Base-by-base conservation (phyloP, 2,329 filamentous ascomycete species). In the Aspergillus thermomutatus region DNA sequence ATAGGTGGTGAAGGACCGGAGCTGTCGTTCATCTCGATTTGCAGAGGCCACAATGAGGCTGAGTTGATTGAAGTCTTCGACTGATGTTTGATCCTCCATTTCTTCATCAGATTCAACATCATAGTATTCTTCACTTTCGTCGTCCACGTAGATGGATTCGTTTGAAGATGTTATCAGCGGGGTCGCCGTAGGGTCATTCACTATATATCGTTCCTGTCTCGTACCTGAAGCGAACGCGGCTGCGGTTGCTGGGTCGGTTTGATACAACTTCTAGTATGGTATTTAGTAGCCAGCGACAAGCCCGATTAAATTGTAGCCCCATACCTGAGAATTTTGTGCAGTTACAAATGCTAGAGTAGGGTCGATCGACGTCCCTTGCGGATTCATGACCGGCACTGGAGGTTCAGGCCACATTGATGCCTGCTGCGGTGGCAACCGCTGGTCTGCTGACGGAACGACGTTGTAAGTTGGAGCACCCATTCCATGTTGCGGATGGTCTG, bases 31-130 rank as follows among this genome's bases (percentile, higher is more conserved):
- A 65, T 81, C 71, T 23, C 70, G 66, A 48, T 80, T 74, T 11
- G 79, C 77, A 54, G 71, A 72, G 10, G 69, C 66, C 68, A 75
- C 70, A 74, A 79, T 72, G 21, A 81, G 76, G 31, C 76, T 77
- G 68, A 69, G 49, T 50, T 74, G 72, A 49, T 74, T 73, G 53
- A 70, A 71, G 27, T 68, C 68, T 52, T 75, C 69, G 7, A 62
- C 60, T 11, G 69, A 63, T 1, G 70, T 69, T 50, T 75, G 74
- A 4, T 77, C 72, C 28, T 77, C 74, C 54, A 76, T 75, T 31
- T 87, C 84, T 34, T 88, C 84, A 21, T 87, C 85, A 1, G 83
- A 85, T 34, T 85, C 83, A 9, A 76, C 79, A 76, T 87, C 83
- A 23, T 82, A 85, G n/a, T 79, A 81, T 59, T 88, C 85, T 54